Evolutionary conservation across 2,329 filamentous ascomycete species (phyloP), one percentile per base, ranked within the genome.

Genomic region (Colletotrichum spinosum): DNA sequence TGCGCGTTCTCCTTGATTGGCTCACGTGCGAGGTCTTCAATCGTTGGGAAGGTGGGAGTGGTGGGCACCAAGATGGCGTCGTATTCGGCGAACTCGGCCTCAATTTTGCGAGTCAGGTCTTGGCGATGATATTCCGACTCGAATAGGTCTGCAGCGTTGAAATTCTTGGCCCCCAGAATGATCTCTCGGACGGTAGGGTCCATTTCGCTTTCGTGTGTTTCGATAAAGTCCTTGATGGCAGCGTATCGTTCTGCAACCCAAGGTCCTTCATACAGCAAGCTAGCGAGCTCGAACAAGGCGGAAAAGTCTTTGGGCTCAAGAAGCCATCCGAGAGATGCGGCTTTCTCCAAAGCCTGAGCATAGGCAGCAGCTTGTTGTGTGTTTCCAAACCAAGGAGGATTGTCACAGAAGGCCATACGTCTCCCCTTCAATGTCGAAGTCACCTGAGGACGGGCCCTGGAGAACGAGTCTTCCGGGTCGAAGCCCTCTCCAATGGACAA

Each of bases 241-340:
- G 83, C 82, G 64, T 87, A 84, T 13, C 86, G 80, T 70, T 89
- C 86, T 2, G 81, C 83, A 2, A 89, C 84, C 72, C 88, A 84
- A 0, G 85, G 83, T 0, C 86, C 86, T 25, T 84, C 81, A 70
- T 89, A 89, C 0, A 88, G 75, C 2, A 89, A 76, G 54, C 81
- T 76, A 3, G 83, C 85, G 4, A 84, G 85, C 54, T 80, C 78
- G 59, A 86, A 81, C 44, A 88, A 84, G 2, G 77, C 72, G 1
- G 74, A 69, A 73, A 85, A 88, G 68, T 86, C 81, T 33, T 82
- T 73, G 2, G 80, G 73, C 37, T 76, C 70, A 8, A 84, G 72
- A 0, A 71, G 72, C 55, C 83, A 83, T 0, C 82, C 83, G 0
- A 80, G 72, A 2, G 74, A 55, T 65, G 67, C 70, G 5, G 81